phyloP scores from a whole-genome alignment of 2,329 filamentous ascomycete species.

The Graphilbum sp. region DNA sequence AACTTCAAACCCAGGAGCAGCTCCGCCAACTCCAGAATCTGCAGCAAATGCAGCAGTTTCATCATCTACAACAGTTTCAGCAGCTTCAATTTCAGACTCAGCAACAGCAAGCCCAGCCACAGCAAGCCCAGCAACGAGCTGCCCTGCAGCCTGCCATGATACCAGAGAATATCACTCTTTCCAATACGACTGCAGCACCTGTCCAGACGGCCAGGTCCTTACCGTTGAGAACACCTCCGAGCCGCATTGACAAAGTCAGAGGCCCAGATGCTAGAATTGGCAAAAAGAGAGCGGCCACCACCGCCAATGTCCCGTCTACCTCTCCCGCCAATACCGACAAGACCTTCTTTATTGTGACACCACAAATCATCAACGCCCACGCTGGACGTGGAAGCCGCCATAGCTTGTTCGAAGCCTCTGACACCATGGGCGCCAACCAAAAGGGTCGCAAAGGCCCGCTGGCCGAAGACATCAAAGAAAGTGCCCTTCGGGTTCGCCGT shows the following conservation, averaged over 20 bases:
- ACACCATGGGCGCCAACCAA: constrained; percentile 33
- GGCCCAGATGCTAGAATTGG: constrained; percentile 21
- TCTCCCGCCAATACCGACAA: constrained; percentile 1
- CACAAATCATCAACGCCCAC: constrained; percentile 33
- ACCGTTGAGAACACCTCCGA: constrained; percentile 2
- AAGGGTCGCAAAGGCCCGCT: constrained; percentile 40
- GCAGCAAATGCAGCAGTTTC: constrained; percentile 1
- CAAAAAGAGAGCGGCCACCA: constrained; percentile 22
- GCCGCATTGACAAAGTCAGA: constrained; percentile 25
- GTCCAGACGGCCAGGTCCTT: constrained; percentile 1
- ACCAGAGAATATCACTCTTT: no score
- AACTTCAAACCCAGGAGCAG: neutral
- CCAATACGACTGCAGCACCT: neutral
- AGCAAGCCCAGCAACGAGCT: no score
- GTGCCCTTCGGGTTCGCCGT: constrained; percentile 35
- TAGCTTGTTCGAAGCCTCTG: constrained; percentile 38
- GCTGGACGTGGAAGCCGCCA: constrained; percentile 21
- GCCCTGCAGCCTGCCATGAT: no score
- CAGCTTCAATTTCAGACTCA: constrained; percentile 1
- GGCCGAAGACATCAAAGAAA: constrained; percentile 35
- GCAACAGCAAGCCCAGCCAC: neutral
- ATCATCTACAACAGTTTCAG: constrained; percentile 1
- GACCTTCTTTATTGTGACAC: constrained; percentile 36
- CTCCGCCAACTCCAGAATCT: constrained; percentile 8
- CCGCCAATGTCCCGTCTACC: neutral